These are phyloP conservation scores for Phialocephala subalpina DNA, from an alignment of 2,329 filamentous ascomycete genomes.

Conservation along the genomic window DNA sequence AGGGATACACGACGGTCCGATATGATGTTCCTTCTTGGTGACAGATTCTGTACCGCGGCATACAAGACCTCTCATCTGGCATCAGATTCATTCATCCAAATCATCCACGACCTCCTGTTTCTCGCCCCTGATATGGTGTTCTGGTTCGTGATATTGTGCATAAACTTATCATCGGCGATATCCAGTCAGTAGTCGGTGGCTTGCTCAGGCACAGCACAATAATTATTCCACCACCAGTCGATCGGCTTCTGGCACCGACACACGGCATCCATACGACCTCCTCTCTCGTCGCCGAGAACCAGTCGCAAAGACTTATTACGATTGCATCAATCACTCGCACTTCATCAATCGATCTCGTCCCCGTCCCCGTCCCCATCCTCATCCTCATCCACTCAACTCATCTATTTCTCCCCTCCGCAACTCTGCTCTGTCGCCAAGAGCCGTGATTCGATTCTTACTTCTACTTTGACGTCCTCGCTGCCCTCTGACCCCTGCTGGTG, in stretches of 20 bases:
- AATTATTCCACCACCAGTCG: background rate
- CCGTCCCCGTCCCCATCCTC: background rate
- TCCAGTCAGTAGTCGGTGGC: background rate
- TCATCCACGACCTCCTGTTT: background rate
- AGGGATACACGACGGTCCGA: background rate
- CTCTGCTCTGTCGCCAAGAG: background rate
- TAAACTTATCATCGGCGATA: background rate
- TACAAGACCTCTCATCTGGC: background rate
- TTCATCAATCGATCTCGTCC: background rate
- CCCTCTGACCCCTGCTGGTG: background rate
- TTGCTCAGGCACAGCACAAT: conserved; percentile 5
- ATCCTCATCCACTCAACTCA: background rate
- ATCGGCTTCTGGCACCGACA: background rate
- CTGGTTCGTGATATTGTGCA: background rate
- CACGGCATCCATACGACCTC: conserved; percentile 1
- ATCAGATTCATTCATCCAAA: background rate
- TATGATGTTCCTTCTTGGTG: background rate
- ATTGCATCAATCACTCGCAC: background rate
- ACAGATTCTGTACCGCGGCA: background rate
- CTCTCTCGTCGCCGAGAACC: background rate
- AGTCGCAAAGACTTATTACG: background rate
- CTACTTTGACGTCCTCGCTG: background rate
- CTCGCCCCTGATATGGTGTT: background rate
- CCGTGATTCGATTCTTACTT: background rate
- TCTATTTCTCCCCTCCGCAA: background rate